These are phyloP conservation scores for Umbelopsis sp. DNA, from an alignment of 192 early-diverging fungal genomes.

Conservation along the genomic window DNA sequence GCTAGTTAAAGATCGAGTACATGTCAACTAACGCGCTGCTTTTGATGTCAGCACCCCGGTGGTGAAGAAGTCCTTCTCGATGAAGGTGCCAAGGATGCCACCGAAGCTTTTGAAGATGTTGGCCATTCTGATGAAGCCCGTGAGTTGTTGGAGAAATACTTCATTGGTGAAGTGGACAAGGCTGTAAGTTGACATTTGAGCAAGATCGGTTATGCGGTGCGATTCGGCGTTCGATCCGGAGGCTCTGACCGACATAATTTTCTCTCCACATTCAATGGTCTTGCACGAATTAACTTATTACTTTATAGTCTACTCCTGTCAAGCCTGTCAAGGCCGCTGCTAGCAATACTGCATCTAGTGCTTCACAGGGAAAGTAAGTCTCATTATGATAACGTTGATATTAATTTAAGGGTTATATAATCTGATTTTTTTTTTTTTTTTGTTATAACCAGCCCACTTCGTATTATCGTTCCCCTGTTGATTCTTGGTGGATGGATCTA, in stretches of 20 bases:
- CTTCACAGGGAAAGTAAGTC: slow-evolving; percentile 36
- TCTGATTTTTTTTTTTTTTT: background rate
- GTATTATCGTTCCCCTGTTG: slow-evolving; percentile 28
- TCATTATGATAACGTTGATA: too few species aligned
- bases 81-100: slow-evolving; percentile 87
- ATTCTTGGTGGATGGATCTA: slow-evolving; percentile 31
- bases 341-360: background rate
- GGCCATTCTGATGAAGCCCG: slow-evolving; percentile 96
- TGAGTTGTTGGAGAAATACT: slow-evolving; percentile 75
- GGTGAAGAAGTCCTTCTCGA: slow-evolving; percentile 97
- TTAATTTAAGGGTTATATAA: background rate
- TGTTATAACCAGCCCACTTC: slow-evolving; percentile 28
- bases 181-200: slow-evolving; percentile 40
- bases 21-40: background rate
- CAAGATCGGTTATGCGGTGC: background rate
- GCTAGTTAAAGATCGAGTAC: background rate
- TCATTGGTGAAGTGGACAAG: slow-evolving; percentile 71
- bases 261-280: background rate
- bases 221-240: background rate
- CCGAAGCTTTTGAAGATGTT: slow-evolving; percentile 95
- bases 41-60: slow-evolving; percentile 94
- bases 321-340: background rate
- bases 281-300: background rate
- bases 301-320: slow-evolving; percentile 31
- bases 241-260: background rate